These are phyloP conservation scores for Xylaria arbuscula DNA, from an alignment of 2,329 filamentous ascomycete genomes.

Conservation along the genomic window DNA sequence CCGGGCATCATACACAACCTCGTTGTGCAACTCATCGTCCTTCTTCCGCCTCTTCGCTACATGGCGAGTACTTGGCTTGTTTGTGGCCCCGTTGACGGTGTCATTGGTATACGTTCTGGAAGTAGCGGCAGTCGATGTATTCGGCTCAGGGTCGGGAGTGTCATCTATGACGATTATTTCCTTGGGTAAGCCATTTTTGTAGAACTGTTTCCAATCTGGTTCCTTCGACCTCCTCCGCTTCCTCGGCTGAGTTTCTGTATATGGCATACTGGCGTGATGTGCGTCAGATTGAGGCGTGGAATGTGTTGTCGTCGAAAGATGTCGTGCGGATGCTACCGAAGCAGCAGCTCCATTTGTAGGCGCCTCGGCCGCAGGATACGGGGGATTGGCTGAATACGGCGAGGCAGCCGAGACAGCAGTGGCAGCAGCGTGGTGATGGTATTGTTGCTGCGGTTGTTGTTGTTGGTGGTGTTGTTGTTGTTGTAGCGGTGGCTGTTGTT, in stretches of 20 bases:
- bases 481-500: conserved; percentile 41
- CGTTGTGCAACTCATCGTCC: conserved; percentile 69
- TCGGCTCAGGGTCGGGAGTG: conserved; percentile 68
- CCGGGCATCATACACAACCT: conserved; percentile 76
- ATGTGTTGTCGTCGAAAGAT: conserved; percentile 50
- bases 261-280: conserved; percentile 52
- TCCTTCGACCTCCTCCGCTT: conserved; percentile 70
- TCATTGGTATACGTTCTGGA: conserved; percentile 54
- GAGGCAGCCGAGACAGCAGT: conserved; percentile 44
- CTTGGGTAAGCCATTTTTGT: conserved; percentile 83
- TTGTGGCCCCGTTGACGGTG: conserved; percentile 47
- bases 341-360: conserved; percentile 53
- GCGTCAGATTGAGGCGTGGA: conserved; percentile 51
- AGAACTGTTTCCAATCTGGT: conserved; percentile 83
- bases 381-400: conserved; percentile 45
- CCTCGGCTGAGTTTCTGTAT: conserved; percentile 51
- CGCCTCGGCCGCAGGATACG: conserved; percentile 41
- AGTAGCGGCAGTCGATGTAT: conserved; percentile 46
- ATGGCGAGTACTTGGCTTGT: conserved; percentile 56
- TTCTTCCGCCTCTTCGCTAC: conserved; percentile 80
- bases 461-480: conserved; percentile 35
- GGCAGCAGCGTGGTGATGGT: conserved; percentile 9
- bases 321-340: conserved; percentile 50
- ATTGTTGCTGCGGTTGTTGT: conserved; percentile 33
- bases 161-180: conserved; percentile 88